Base-by-base conservation (phyloP, 2,329 filamentous ascomycete genomes). In the Alternaria infectoria region DNA sequence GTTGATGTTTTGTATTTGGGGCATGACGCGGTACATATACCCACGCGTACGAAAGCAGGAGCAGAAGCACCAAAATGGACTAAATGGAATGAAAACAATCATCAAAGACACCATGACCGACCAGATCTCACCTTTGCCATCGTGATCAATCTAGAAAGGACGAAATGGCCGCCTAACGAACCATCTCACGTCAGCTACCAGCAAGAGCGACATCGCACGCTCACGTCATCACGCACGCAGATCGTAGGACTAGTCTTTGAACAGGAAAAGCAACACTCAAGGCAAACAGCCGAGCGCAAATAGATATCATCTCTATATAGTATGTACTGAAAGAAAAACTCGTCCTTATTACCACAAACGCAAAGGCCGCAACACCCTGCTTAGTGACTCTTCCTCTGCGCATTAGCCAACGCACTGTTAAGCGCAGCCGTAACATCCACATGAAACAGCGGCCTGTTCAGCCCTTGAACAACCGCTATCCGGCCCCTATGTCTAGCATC, bases 381-480 rank as follows among this genome's bases (percentile, higher is more conserved):
- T n/a, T 43, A 78, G 68, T 78, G 76, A 52, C 71, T 74, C 69
- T 79, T 78, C 64, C 75, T 77, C 64, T 76, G 72, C 80, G 91
- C 88, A 75, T 97, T 97, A 30, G 91, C 89, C 73, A 97, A 88
- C 9, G 93, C 95, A 72, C 91, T 93, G 79, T 97, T 92, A 72
- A 98, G 80, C n/a, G 96, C 96, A 73, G 90, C 93, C 10, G 93
- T 97, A 63, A 98, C 81, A 78, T 98, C 96, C 57, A 97, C 88
- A 79, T 99, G 96, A 87, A 99, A 98, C 69, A 97, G 85, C n/a
- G 96, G 95, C 74, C 92, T 84, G 79, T 97, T 96, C 65, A 97
- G 82, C 23, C 95, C 92, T 69, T 94, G 91, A 36, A 98, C 90
- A 13, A 93, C 86, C 3, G 91, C 74, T 51, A 78, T 71, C 60